These are phyloP conservation scores for Blastobotrys chiropterorum DNA, from an alignment of 805 yeast genomes.

Conservation along the genomic window DNA sequence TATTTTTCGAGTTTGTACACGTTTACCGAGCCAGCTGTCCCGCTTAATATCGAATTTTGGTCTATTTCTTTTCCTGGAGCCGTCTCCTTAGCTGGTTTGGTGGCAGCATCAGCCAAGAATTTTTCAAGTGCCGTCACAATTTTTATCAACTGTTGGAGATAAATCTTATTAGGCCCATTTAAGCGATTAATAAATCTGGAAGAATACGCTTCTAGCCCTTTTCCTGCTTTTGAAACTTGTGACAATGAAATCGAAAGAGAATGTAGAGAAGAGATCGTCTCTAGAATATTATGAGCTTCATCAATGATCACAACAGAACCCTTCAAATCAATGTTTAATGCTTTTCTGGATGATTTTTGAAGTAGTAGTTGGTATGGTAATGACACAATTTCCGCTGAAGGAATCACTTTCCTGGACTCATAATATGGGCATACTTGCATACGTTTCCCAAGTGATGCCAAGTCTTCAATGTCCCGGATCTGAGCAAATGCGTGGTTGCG, in stretches of 20 bases:
- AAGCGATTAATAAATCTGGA: conserved; percentile 56
- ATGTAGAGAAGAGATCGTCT: conserved; percentile 63
- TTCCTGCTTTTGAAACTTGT: conserved; percentile 43
- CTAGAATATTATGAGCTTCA: conserved; percentile 87
- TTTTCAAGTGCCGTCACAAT: conserved; percentile 45
- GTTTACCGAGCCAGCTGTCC: conserved; percentile 64
- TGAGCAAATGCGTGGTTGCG: conserved; percentile 50
- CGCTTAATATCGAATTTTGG: conserved; percentile 47
- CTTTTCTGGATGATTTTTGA: conserved; percentile 52
- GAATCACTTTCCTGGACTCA: conserved; percentile 52
- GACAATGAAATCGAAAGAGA: conserved; percentile 50
- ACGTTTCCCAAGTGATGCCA: conserved; percentile 52
- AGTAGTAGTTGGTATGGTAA: conserved; percentile 79
- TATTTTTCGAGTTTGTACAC: conserved; percentile 60
- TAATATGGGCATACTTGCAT: conserved; percentile 76
- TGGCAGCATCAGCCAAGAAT: conserved; percentile 36
- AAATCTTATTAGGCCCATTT: conserved; percentile 65
- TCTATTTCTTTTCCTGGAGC: conserved; percentile 51
- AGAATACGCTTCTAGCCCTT: conserved; percentile 50
- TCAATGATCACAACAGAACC: conserved; percentile 73
- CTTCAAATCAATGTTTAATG: conserved; percentile 52
- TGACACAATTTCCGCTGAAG: conserved; percentile 66
- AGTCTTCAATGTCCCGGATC: conserved; percentile 75
- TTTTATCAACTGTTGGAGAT: conserved; percentile 56
- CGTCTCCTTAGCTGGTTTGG: conserved; percentile 27